Base-by-base conservation (phyloP, 805 yeast species). In the Candida suzukii region DNA sequence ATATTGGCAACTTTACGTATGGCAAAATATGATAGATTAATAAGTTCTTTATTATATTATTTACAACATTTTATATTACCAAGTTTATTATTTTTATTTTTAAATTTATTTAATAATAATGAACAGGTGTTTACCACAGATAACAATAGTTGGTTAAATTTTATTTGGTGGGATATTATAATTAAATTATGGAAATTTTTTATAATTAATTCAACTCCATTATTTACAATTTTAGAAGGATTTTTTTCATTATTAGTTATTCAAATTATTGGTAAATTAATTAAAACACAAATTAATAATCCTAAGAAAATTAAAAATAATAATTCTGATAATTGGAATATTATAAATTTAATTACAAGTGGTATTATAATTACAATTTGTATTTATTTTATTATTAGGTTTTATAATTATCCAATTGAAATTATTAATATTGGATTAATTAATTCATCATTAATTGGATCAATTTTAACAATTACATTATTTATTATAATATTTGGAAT, bases 141-240 rank as follows among this genome's bases (percentile, higher is more conserved):
- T 11, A 17, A 35, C 17, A 6, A 35, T 11, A 18, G 8, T 19
- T 18, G 21, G 21, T 31, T 18, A 18, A 18, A n/a, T 31, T 31
- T 18, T 24, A 42, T 60, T 6, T 62, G 66, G 56, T 66, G 72
- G 66, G 45, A 50, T 39, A 51, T 50, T 32, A 49, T 74, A 9
- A 71, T 84, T 34, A 64, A 67, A 42, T 72, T 83, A 12, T 93
- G 98, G 98, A 74, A 77, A 46, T 58, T 73, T 36, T 62, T 83
- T 25, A 67, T 93, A 29, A 70, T 78, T 39, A 85, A 88, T 56
- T 78, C 95, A 5, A 93, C 99, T 0, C 93, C 96, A 2, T 67
- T 86, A 36, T 91, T 93, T 61, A 86, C 96, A 0, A 70, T 88
- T 17, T 66, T 90, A 40, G 99, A 93, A 64, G 99, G 99, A 2